A percentile compares a stretch with the other conserved stretches of the same genome.
phyloP scores from a whole-genome alignment of 495 filamentous ascomycete genomes.

The Podospora didyma region DNA sequence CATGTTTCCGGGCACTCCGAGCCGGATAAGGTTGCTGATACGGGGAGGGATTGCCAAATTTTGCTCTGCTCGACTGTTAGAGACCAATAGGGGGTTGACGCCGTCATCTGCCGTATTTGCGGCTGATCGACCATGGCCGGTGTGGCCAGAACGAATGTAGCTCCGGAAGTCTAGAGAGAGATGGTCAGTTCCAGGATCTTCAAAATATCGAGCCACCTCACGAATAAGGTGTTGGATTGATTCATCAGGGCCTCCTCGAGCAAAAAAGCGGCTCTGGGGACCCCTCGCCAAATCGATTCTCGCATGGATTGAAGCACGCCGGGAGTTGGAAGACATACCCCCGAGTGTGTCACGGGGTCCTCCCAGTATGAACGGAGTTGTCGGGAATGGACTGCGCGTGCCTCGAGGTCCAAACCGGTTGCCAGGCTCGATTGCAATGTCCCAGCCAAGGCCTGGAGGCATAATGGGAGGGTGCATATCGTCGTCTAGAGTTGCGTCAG shows the following conservation, averaged over 20 bases:
- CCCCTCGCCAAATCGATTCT: too few species aligned
- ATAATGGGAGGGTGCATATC: slow-evolving; percentile 41
- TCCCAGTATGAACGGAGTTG: slow-evolving; percentile 41
- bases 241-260: too few species aligned
- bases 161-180: slow-evolving; percentile 36
- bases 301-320: too few species aligned
- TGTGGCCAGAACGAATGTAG: slow-evolving; percentile 28
- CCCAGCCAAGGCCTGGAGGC: slow-evolving; percentile 42
- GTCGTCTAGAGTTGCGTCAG: slow-evolving; percentile 41
- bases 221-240: not conserved
- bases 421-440: slow-evolving; percentile 37
- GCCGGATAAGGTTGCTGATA: slow-evolving; percentile 27
- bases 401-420: slow-evolving; percentile 25
- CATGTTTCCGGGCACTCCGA: slow-evolving; percentile 29
- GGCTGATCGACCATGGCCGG: slow-evolving; percentile 20
- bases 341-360: slow-evolving; percentile 40
- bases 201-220: not conserved
- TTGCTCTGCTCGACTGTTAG: slow-evolving; percentile 26
- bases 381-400: slow-evolving; percentile 30
- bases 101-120: slow-evolving; percentile 61
- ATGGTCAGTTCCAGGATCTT: not conserved
- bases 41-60: slow-evolving; percentile 32
- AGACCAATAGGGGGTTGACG: slow-evolving; percentile 69
- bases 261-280: not conserved
- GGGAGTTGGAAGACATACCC: slow-evolving; percentile 36